Evolutionary conservation across 805 yeast species (phyloP).

Genomic region (Suhomyces prunicola): DNA sequence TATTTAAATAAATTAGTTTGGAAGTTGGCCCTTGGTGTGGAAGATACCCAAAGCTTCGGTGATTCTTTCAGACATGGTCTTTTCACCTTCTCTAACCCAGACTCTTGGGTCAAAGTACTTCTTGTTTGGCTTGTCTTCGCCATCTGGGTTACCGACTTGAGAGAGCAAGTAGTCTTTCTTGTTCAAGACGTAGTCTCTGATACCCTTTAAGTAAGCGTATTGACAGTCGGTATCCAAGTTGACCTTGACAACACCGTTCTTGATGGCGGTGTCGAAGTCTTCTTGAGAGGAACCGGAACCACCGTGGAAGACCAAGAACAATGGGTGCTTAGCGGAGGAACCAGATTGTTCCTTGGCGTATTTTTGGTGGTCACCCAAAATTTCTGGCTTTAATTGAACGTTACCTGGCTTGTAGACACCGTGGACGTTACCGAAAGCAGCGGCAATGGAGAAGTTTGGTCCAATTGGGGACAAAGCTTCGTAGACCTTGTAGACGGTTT

Average conservation of each 20-base stretch:
- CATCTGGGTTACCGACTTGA: constrained; percentile 99
- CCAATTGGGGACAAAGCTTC: constrained; percentile 86
- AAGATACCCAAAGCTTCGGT: constrained; percentile 78
- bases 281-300: constrained; percentile 96
- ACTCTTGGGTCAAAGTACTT: constrained; percentile 99
- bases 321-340: constrained; percentile 59
- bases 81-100: constrained; percentile 99
- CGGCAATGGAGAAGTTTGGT: constrained; percentile 98
- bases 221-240: constrained; percentile 99
- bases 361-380: constrained; percentile 93
- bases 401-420: constrained; percentile 99
- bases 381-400: constrained; percentile 86
- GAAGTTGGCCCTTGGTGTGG: constrained; percentile 69
- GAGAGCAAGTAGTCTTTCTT: constrained; percentile 91
- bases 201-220: constrained; percentile 94
- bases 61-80: constrained; percentile 90
- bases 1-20: constrained; percentile 19
- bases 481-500: constrained; percentile 89
- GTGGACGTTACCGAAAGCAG: constrained; percentile 99
- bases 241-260: constrained; percentile 96
- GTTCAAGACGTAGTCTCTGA: constrained; percentile 93
- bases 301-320: constrained; percentile 99
- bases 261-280: constrained; percentile 90
- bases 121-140: constrained; percentile 99
- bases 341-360: constrained; percentile 72